Base-by-base conservation (phyloP, 2,329 filamentous ascomycete genomes). In the Phialophora expanda region DNA sequence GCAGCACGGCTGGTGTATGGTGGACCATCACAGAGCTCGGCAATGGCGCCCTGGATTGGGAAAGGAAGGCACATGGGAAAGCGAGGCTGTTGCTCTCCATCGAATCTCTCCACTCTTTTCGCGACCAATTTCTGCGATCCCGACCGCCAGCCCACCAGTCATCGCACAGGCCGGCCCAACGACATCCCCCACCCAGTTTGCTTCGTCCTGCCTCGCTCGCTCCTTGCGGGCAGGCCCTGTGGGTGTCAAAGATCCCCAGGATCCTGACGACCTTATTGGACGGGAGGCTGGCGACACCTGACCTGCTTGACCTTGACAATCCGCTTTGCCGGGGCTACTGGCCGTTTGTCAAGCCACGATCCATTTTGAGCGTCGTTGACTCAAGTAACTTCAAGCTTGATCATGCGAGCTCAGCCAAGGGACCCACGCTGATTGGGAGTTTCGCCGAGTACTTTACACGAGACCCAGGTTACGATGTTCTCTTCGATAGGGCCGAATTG, bases 401-500 rank as follows among this genome's bases (percentile, higher is more conserved):
- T 32, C 61, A 51, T 60, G 61, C 48, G 26, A 57, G 56, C 38
- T 46, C 55, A 38, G 14, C 41, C 38, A 17, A 38, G 48, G n/a
- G 57, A 24, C 28, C 48, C 22, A 50, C 55, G 54, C 34, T 60
- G 50, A 66, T 56, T 59, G 60, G 64, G 44, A 56, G 32, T 61
- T 62, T 46, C 48, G 22, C 53, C 26, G 58, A 41, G 20, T 11
- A 20, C 46, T 26, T 60, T 44, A 22, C 26, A 28, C 54, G 22
- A 56, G 14, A 17, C 14, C 20, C 34, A 41, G 24, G 14, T 38
- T 38, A 28, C 8, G 20, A 41, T 7, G 59, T 46, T 8, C 17
- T 17, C n/a, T 38, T 62, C 44, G 60, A 66, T 64, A 66, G 54
- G 59, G 60, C 58, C 59, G 63, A 68, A 50, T 66, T 54, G 34